Base-by-base conservation (phyloP, 192 early-diverging fungal genomes). In the Coemansia sp. region DNA sequence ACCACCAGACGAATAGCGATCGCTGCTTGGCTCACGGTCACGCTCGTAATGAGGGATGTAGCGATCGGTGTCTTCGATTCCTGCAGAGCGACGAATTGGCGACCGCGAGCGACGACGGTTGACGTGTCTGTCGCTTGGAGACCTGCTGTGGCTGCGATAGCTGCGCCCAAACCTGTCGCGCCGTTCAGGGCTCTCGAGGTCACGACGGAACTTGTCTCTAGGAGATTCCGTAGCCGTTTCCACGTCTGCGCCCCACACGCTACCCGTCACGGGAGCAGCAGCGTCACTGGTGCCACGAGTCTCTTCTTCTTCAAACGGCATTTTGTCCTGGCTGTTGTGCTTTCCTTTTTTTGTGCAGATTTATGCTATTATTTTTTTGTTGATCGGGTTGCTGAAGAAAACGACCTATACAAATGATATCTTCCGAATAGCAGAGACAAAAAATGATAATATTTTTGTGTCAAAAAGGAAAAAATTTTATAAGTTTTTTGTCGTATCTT, bases 21-120 rank as follows among this genome's bases (percentile, higher is more conserved):
- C 81, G 34, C 22, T 39, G 45, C 71, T 61, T 14, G 24, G 1
- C 14, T 79, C 74, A 39, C 68, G 69, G 34, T 94, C 91, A 34
- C 90, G 85, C 11, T 89, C 89, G 62, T 93, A 94, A 54, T 93
- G 89, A n/a, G 91, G 91, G 56, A 91, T 85, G 67, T 93, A 94
- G 45, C 83, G 85, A 55, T 94, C 91, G 25, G 86, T 84, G 1
- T 88, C 86, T 19, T 86, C 84, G 1, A 51, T 29, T 19, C 73
- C 75, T 5, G 68, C 35, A 22, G 58, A 29, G 34, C 74, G 67
- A 19, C 82, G 69, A 6, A n/a, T 16, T 2, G 78, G 78, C 62
- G 72, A 75, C 19, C 73, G 69, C 60, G 78, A 81, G 58, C 73
- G 73, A 46, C 69, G 75, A 16, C 75, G 67, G 32, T 18, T 11